Conservation (phyloP, 2,329 filamentous ascomycete genomes). For the Clarireedia homoeocarpa region DNA sequence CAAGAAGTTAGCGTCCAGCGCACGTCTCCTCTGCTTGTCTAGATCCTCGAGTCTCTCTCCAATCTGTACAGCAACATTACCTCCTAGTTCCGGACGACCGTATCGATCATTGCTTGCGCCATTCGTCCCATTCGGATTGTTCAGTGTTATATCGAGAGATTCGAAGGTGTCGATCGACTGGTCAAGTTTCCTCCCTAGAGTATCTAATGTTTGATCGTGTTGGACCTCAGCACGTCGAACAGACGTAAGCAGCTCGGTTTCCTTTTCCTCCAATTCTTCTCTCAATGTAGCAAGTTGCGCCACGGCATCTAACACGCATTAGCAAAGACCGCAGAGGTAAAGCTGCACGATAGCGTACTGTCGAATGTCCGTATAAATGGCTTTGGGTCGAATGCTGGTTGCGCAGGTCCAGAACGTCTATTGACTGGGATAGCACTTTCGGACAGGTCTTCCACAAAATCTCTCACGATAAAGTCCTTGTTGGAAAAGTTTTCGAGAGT, state of each 20-base stretch:
- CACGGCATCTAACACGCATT: slow-evolving; percentile 43
- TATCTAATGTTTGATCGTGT: slow-evolving; percentile 85
- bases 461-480: slow-evolving; percentile 94
- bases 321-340: not conserved
- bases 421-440: slow-evolving; percentile 73
- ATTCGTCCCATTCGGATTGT: slow-evolving; percentile 42
- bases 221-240: slow-evolving; percentile 87
- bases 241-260: slow-evolving; percentile 84
- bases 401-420: slow-evolving; percentile 64
- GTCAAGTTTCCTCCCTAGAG: slow-evolving; percentile 80
- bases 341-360: slow-evolving; percentile 36
- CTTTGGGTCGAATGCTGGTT: slow-evolving; percentile 80
- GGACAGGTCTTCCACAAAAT: slow-evolving; percentile 91
- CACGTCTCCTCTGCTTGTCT: slow-evolving; percentile 82
- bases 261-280: slow-evolving; percentile 79
- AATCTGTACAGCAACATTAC: slow-evolving; percentile 89
- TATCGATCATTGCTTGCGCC: slow-evolving; percentile 39
- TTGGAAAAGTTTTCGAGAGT: slow-evolving; percentile 80
- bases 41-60: slow-evolving; percentile 90
- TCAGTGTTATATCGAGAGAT: slow-evolving; percentile 75
- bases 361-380: slow-evolving; percentile 95
- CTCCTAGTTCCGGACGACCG: slow-evolving; percentile 51
- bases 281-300: slow-evolving; percentile 62
- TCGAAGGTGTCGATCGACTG: slow-evolving; percentile 90
- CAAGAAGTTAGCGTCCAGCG: slow-evolving; percentile 87